Conservation (phyloP, 169 alveolate species). For the Miamiensis avidus region DNA sequence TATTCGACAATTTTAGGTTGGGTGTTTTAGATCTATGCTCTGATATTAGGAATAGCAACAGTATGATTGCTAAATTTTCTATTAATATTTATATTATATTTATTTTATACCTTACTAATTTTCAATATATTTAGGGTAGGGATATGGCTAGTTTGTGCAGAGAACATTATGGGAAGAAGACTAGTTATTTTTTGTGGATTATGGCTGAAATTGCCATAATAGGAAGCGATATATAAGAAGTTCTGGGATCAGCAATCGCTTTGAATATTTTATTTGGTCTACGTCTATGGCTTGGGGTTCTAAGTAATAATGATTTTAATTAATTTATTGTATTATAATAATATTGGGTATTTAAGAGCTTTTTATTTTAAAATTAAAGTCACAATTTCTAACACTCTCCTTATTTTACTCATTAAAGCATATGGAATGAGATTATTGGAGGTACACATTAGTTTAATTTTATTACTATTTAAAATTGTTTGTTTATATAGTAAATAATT, state of each 20-base stretch:
- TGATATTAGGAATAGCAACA: conserved; percentile 53
- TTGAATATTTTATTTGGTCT: conserved; percentile 58
- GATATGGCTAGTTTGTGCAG: conserved; percentile 59
- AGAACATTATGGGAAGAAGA: conserved; percentile 48
- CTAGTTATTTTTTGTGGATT: conserved; percentile 54
- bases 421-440: conserved; percentile 64
- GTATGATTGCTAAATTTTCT: not conserved
- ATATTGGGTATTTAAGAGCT: not conserved
- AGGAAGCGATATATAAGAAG: conserved; percentile 81
- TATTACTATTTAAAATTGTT: too few species aligned
- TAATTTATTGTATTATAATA: too few species aligned
- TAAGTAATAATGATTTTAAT: conserved; percentile 7
- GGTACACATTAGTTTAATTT: too few species aligned
- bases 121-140: not conserved
- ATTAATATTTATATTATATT: too few species aligned
- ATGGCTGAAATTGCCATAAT: conserved; percentile 78
- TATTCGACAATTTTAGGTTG: conserved; percentile 45
- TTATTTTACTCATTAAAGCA: conserved; percentile 51
- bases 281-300: conserved; percentile 65
- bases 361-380: not conserved
- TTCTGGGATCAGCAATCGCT: conserved; percentile 75
- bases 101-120: too few species aligned
- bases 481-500: too few species aligned
- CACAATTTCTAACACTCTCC: conserved; percentile 61
- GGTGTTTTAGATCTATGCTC: conserved; percentile 36